Base-by-base conservation (phyloP, 1,284 basidiomycete genomes). In the Grifola frondosa region DNA sequence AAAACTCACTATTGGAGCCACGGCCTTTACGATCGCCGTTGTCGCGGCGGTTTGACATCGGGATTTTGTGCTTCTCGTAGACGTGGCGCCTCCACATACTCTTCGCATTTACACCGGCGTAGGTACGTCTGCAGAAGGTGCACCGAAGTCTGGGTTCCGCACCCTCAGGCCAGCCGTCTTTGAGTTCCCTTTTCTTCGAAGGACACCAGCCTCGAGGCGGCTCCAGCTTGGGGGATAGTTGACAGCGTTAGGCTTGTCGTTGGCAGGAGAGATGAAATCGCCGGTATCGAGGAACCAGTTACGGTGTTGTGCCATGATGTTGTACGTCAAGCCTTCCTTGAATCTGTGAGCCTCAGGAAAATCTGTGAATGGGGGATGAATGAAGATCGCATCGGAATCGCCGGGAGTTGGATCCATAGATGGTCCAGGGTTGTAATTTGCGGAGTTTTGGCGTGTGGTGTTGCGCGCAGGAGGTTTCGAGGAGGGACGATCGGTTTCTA, bases 1-100 rank as follows among this genome's bases (percentile, higher is more conserved):
- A 44, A 26, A 7, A 67, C 81, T 49, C 64, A 85, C 84, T 84
- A 52, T 77, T 81, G 26, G 80, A 72, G n/a, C 74, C 70, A 30
- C 82, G 75, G 29, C 80, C 73, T 13, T 74, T 72, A 37, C 83
- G 74, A 28, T 81, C 73, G 40, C 73, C 49, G 35, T 74, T 79
- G 50, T 88, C 87, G 40, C 87, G 78, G 29, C 87, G 73, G 55
- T 90, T 90, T 26, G 85, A 74, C 87, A 90, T 90, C 23, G 86
- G 84, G 56, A 90, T 86, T 64, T 87, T 88, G 62, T 90, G 87
- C 57, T 90, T 90, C 64, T 90, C 87, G 50, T 84, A 88, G 15
- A 90, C 86, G 61, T 90, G 87, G 42, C 87, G 73, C 44, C 88
- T 69, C 87, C 88, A 90, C 87, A 90, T 90, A 54, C 86, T 88